Conservation (phyloP, 352 stramenopile genomes). For the Phytopythium sindhum region DNA sequence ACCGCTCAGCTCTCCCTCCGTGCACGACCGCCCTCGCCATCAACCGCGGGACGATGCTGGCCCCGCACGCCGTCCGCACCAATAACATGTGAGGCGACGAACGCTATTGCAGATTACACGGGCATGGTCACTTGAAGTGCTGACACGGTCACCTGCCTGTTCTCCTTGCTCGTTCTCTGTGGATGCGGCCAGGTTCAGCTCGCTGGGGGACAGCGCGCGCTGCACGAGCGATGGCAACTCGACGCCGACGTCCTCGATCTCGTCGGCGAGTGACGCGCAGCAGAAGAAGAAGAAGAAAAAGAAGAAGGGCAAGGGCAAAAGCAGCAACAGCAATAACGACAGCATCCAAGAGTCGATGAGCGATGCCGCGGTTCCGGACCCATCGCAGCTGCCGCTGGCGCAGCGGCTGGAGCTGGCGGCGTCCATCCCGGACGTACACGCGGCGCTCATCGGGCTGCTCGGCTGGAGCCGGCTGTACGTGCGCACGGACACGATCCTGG, state of each 20-base stretch:
- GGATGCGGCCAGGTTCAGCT: constrained; percentile 30
- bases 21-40: not conserved
- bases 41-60: constrained; percentile 14
- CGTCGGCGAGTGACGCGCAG: constrained; percentile 24
- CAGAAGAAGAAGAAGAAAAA: constrained; percentile 25
- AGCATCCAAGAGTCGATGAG: not conserved
- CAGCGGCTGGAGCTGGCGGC: constrained; percentile 67
- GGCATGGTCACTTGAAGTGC: too few relatives aligned
- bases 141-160: not conserved
- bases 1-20: too few relatives aligned
- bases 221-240: constrained; percentile 21
- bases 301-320: constrained; percentile 10
- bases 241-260: constrained; percentile 19
- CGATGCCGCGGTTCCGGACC: constrained; percentile 15
- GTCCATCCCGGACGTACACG: constrained; percentile 59
- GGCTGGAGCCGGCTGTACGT: constrained; percentile 68
- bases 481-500: constrained; percentile 59
- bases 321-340: not conserved
- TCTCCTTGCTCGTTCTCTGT: not conserved
- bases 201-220: constrained; percentile 22
- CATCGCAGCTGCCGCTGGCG: constrained; percentile 44
- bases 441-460: constrained; percentile 65
- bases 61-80: constrained; percentile 29
- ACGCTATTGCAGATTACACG: too few relatives aligned
- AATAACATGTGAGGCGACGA: constrained; percentile 20